Base-by-base conservation (phyloP, 164 flowering plant genomes). In the Kingdonia uniflora region DNA sequence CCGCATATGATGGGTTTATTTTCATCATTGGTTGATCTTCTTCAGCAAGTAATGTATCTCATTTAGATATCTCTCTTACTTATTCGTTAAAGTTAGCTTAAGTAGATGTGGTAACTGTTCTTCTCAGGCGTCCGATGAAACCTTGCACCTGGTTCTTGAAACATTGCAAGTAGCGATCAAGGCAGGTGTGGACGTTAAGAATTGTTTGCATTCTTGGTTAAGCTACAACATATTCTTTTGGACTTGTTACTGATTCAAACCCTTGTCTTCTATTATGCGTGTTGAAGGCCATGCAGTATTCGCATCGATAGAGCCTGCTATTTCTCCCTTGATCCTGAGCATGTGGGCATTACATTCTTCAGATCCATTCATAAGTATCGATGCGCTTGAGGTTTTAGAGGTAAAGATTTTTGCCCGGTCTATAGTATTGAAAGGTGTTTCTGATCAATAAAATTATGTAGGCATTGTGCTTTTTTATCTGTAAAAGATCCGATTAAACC, bases 301-400 rank as follows among this genome's bases (percentile, higher is more conserved):
- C 12, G 67, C 62, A 21, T 70, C 87, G 19, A 49, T 84, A 29
- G 96, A 91, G 66, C 76, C 84, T 12, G 55, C 79, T 47, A 66
- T 91, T 57, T 85, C 98, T 57, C 94, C 95, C 25, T 60, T 85
- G 17, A 67, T 87, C 54, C 81, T 91, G 44, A 79, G 78, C 62
- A 52, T 74, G 72, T 91, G 98, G 98, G 95, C 71, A 14, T 63
- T 70, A 19, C 76, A 84, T 76, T 76, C 84, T 68, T 79, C 92
- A 15, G 96, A 91, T 71, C 98, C 98, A 56, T 91, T 87, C 65
- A 77, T 85, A 55, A 80, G 95, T 64, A 75, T 80, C 50, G 98
- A 91, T 62, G 82, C 82, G 64, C 61, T 91, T 61, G 96, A 87
- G 58, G 83, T 91, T 68, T 58, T 91, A 57, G 96, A 87, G 92